Evolutionary conservation across 1,139 yeast genomes (phyloP), one percentile per base, ranked within the genome.

Genomic region (Starmera stellimalicola): DNA sequence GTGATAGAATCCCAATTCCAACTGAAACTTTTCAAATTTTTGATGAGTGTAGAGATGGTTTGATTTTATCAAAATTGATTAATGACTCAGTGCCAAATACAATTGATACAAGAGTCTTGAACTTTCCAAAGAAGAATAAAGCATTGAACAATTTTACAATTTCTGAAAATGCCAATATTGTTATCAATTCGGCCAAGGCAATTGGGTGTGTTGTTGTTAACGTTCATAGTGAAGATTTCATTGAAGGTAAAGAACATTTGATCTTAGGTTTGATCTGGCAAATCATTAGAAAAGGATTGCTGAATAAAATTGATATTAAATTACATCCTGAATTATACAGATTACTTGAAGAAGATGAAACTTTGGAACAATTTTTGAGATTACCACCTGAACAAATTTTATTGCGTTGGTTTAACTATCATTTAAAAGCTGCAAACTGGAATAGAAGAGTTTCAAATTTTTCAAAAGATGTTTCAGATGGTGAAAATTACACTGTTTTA

Each of bases 11-110:
- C 44, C 98, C 99, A 7, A 80, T 91, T 53, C 94, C 95, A 44
- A 78, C 94, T 8, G 95, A 91, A 45, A 81, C 91, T 26, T 91
- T 91, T 66, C 97, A 93, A 62, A 70, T 91, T 40, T 91, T 91
- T 53, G 99, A 91, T 57, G 98, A 91, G 60, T 85, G 95, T 62
- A 77, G 88, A 48, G 98, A 93, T 57, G 97, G 98, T 45, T 68
- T 91, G 51, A 91, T 93, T 18, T 68, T 91, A 39, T 87, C 96
- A 18, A 84, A 87, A 58, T 77, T 91, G 57, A 87, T 93, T 58
- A 91, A 91, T 58, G 98, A 91, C 59, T 85, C 96, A 16, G 98
- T 91, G 25, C 95, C 98, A 8, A 96, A 91, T 58, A 91, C 98
- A 11, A 91, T 91, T 51, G 99, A 91, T 64, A 88, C 97, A 17